These are phyloP conservation scores for Nicotiana attenuata DNA, from an alignment of 257 asterid species.

Conservation along the genomic window DNA sequence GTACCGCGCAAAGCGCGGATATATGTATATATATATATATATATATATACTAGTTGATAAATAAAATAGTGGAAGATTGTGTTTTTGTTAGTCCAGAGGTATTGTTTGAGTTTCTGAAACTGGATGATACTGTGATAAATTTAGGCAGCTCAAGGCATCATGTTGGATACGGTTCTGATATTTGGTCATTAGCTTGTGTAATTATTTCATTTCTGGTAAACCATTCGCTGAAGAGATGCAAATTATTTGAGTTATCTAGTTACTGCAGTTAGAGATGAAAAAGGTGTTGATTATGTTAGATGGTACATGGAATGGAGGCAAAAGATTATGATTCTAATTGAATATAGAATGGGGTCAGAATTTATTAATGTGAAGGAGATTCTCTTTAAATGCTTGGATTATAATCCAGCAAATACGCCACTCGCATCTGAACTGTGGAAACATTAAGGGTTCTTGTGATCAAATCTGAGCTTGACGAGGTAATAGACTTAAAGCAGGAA, in stretches of 20 bases:
- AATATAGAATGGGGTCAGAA: constrained; percentile 35
- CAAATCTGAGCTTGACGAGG: constrained; percentile 34
- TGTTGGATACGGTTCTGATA: constrained; percentile 62
- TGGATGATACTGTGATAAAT: constrained; percentile 32
- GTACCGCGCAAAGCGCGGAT: no score
- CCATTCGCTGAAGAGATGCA: constrained; percentile 42
- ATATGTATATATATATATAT: no score
- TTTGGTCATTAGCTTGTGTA: constrained; percentile 75
- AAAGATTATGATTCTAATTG: constrained; percentile 36
- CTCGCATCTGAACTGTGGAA: constrained; percentile 54
- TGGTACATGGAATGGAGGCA: constrained; percentile 47
- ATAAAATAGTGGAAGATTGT: constrained; percentile 25
- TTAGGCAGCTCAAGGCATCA: constrained; percentile 23
- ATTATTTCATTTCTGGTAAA: constrained; percentile 45
- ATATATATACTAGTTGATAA: no score
- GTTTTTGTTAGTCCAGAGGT: constrained; percentile 72
- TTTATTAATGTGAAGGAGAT: constrained; percentile 32
- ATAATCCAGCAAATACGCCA: constrained; percentile 54
- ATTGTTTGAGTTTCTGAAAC: constrained; percentile 27
- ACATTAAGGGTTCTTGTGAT: constrained; percentile 45
- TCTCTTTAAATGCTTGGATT: constrained; percentile 52
- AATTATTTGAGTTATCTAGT: constrained; percentile 26
- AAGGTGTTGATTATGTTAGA: constrained; percentile 27
- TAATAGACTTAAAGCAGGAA: constrained; percentile 20
- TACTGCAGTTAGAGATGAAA: constrained; percentile 26